Evolutionary conservation across 2,329 filamentous ascomycete genomes (phyloP).

Genomic region (Fusarium verticillioides): DNA sequence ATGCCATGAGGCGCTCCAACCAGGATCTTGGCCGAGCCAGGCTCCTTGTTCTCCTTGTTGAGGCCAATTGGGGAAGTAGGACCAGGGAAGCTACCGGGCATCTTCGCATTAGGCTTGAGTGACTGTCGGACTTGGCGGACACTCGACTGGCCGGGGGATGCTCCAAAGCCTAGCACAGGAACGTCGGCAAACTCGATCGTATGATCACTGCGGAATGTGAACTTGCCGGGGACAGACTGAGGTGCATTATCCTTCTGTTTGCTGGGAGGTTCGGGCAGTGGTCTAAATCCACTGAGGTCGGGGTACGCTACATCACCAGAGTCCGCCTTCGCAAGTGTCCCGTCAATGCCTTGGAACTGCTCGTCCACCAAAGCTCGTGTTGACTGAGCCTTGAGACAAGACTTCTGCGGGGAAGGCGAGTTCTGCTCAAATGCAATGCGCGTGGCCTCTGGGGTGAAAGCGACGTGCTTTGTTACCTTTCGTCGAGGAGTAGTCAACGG

Average conservation of each 20-base stretch:
- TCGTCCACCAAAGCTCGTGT: constrained; percentile 41
- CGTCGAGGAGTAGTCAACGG: constrained; percentile 74
- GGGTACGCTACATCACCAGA: constrained; percentile 61
- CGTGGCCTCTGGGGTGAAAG: constrained; percentile 80
- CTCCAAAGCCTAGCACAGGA: constrained; percentile 65
- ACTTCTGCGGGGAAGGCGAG: constrained; percentile 68
- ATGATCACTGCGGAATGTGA: constrained; percentile 74
- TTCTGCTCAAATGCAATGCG: constrained; percentile 54
- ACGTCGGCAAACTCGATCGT: constrained; percentile 67
- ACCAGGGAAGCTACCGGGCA: constrained; percentile 68
- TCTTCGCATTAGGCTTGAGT: constrained; percentile 54
- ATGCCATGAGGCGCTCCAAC: constrained; percentile 70
- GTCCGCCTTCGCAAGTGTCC: constrained; percentile 40
- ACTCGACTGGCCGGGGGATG: constrained; percentile 68
- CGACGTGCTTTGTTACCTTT: constrained; percentile 77
- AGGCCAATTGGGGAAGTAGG: constrained; percentile 49
- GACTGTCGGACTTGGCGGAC: constrained; percentile 69
- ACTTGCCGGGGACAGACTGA: constrained; percentile 64
- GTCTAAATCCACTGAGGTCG: constrained; percentile 59
- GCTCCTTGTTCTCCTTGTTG: constrained; percentile 67
- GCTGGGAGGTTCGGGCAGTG: constrained; percentile 44
- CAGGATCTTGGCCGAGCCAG: constrained; percentile 50
- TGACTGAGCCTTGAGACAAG: constrained; percentile 57
- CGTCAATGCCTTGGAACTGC: constrained; percentile 48
- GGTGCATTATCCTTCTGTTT: constrained; percentile 43